Percentiles rank a stretch among this genome's conserved stretches.
Conservation (phyloP, 2,329 filamentous ascomycete species). For the Aspergillus nomiae region DNA sequence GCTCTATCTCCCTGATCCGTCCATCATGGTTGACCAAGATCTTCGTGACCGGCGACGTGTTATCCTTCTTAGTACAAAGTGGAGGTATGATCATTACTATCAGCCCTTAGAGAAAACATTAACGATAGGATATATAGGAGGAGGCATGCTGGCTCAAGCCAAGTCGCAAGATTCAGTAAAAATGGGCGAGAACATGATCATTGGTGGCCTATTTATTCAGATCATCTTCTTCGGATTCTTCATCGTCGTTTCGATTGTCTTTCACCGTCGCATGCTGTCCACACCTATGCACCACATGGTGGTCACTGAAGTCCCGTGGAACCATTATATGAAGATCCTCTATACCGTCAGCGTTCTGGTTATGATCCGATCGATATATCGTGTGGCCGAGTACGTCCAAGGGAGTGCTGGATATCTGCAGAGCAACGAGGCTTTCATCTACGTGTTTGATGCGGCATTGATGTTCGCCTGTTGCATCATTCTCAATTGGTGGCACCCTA, state of each 20-base stretch:
- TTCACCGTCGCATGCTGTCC: slow-evolving; percentile 23
- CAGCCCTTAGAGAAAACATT: neutral
- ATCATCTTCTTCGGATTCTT: slow-evolving; percentile 30
- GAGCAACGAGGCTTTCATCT: slow-evolving; percentile 44
- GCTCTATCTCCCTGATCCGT: slow-evolving; percentile 46
- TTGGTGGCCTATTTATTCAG: slow-evolving; percentile 30
- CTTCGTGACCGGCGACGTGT: slow-evolving; percentile 51
- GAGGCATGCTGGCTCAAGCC: slow-evolving; percentile 3
- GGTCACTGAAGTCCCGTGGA: slow-evolving; percentile 17
- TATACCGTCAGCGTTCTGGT: slow-evolving; percentile 34
- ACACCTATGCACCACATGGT: slow-evolving; percentile 15
- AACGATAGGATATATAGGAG: neutral
- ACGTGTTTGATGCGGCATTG: slow-evolving; percentile 45
- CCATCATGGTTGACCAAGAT: slow-evolving; percentile 50
- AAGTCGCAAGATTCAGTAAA: neutral
- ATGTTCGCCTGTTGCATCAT: slow-evolving; percentile 30
- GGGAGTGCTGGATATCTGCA: slow-evolving; percentile 45
- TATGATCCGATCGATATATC: slow-evolving; percentile 48
- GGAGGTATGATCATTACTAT: neutral
- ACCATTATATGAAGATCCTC: slow-evolving; percentile 17
- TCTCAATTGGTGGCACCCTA: slow-evolving; percentile 7
- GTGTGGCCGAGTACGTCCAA: slow-evolving; percentile 51
- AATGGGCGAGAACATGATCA: slow-evolving; percentile 12
- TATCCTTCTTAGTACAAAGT: slow-evolving; percentile 51
- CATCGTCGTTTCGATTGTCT: slow-evolving; percentile 21